A percentile compares a stretch with the other conserved stretches of the same genome.
Evolutionary conservation across 2,329 filamentous ascomycete species (phyloP).

Genomic region (Talaromyces piceae): DNA sequence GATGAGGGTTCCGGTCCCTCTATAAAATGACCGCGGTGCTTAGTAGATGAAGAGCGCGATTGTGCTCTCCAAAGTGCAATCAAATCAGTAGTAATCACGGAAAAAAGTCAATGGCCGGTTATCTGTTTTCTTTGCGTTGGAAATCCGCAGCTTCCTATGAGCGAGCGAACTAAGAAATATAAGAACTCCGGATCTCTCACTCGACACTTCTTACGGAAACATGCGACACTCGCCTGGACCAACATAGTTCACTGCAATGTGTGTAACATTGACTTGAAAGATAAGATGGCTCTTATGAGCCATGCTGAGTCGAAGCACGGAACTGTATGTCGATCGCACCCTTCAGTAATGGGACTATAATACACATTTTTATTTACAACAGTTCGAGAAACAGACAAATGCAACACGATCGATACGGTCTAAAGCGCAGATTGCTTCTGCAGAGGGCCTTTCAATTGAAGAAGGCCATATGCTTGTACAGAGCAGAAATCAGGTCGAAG

Average conservation of each 20-base stretch:
- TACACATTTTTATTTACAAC: neutral
- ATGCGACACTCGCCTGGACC: neutral
- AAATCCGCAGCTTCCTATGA: neutral
- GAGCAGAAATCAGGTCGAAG: no score
- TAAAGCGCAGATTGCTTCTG: no score
- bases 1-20: neutral
- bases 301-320: neutral
- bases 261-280: neutral
- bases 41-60: neutral
- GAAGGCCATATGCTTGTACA: no score
- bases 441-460: no score
- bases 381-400: no score
- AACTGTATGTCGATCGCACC: neutral
- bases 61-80: neutral
- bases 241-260: neutral
- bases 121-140: neutral
- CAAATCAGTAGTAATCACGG: neutral
- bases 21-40: neutral
- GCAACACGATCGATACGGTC: no score
- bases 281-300: neutral
- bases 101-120: neutral
- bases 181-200: neutral
- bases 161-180: neutral
- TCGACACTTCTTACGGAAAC: neutral
- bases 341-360: neutral